These are phyloP conservation scores for Chlamydomonas schloesseri DNA, from an alignment of 139 green algal genomes.

Conservation along the genomic window DNA sequence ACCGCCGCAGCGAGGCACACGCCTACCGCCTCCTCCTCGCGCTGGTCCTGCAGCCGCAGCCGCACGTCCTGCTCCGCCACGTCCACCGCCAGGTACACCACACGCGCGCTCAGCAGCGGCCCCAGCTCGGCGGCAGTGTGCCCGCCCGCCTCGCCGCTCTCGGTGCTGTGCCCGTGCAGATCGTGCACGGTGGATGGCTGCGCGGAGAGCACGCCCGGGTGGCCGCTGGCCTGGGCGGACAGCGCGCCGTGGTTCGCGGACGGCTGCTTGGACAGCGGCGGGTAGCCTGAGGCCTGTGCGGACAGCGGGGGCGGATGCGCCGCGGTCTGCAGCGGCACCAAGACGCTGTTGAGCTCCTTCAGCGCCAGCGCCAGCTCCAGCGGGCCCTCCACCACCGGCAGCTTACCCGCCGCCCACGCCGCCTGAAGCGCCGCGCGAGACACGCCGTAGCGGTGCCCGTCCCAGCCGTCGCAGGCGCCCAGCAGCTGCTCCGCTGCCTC, in stretches of 20 bases:
- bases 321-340: background rate
- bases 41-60: slow-evolving; percentile 52
- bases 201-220: background rate
- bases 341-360: slow-evolving; percentile 5
- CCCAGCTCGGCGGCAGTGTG: background rate
- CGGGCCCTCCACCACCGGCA: slow-evolving; percentile 62
- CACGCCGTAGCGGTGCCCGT: slow-evolving; percentile 49
- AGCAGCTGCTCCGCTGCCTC: slow-evolving; percentile 14
- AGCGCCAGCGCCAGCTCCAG: slow-evolving; percentile 50
- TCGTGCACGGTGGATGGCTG: background rate
- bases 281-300: background rate
- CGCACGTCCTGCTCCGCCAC: slow-evolving; percentile 56
- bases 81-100: slow-evolving; percentile 52
- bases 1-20: slow-evolving; percentile 29
- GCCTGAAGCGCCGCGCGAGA: slow-evolving; percentile 34
- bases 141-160: background rate
- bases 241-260: background rate
- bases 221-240: too few species aligned
- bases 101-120: background rate
- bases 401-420: slow-evolving; percentile 45
- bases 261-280: background rate
- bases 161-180: too few species aligned
- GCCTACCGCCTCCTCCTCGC: slow-evolving; percentile 44
- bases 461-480: slow-evolving; percentile 33
- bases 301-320: background rate